Base-by-base conservation (phyloP, 257 asterid genomes). In the Anisodus tanguticus region DNA sequence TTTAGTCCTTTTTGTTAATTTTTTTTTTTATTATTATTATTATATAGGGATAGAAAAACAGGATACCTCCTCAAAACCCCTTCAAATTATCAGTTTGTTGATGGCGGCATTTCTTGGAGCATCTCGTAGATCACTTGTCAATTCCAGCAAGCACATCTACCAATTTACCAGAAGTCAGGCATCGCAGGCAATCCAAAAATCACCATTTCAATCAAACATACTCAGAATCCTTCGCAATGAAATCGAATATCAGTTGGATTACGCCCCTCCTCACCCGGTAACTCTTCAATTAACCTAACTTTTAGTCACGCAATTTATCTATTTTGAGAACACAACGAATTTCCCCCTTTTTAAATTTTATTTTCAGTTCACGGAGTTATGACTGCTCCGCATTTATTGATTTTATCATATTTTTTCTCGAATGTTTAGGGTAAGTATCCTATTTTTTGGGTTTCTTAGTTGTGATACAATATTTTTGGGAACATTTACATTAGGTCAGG, bases 261-360 rank as follows among this genome's bases (percentile, higher is more conserved):
- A 59, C 64, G 82, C 86, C 47, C 86, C 86, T 83, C 82, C 86
- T 16, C 77, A 45, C 26, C 66, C 60, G 86, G 86, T 72, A 83
- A 76, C 11, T 58, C 39, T 43, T 54, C 15, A 5, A 74, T 6
- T 2, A 35, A 67, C 49, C 22, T 58, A 16, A 1, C 26, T 58
- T 57, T 16, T 58, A 16, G 3, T 58, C 22, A 3, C 35, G 57
- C 55, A 43, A 47, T 70, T 43, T 72, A 47, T 47, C 59, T 47
- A 8, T 2, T 11, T 66, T 26, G 71, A 8, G 71, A 31, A 11
- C 43, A 64, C 9, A 4, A 64, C 26, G 43, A 64, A 64, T 8
- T 64, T 64, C 16, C 43, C 16, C 43, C 17, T n/a, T 9, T 53
- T 6, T 15, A 9, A 10, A 43, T 39, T 81, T 6, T 62, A 45